Percentiles rank a stretch among this genome's conserved stretches.
These are phyloP conservation scores for Saccharomycopsis amapae DNA, from an alignment of 805 yeast species.

Conservation along the genomic window DNA sequence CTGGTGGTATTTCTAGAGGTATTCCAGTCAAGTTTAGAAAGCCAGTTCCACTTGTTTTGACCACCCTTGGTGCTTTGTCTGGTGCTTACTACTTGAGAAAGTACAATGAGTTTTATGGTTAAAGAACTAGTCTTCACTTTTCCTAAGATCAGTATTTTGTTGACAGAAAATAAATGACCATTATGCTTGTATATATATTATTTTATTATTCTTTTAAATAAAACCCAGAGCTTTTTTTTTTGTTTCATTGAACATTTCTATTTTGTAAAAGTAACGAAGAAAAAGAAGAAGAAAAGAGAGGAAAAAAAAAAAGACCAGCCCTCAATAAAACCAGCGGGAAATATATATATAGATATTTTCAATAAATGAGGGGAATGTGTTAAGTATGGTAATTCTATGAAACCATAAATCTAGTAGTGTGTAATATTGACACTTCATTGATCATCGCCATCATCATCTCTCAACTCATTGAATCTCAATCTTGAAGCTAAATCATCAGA, in stretches of 20 bases:
- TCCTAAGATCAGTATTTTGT: too few relatives aligned
- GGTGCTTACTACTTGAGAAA: constrained; percentile 66
- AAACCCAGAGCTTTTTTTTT: too few relatives aligned
- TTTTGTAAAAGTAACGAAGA: too few relatives aligned
- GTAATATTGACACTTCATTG: neutral
- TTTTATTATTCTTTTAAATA: too few relatives aligned
- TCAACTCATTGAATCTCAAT: constrained; percentile 18
- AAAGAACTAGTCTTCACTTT: too few relatives aligned
- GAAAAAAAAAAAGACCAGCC: too few relatives aligned
- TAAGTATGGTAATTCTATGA: neutral
- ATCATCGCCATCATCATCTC: constrained; percentile 8
- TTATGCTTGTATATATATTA: too few relatives aligned
- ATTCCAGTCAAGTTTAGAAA: constrained; percentile 50
- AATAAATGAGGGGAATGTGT: neutral
- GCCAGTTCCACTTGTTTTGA: constrained; percentile 67
- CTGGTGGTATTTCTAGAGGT: constrained; percentile 71
- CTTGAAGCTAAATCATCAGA: constrained; percentile 28
- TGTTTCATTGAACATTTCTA: too few relatives aligned
- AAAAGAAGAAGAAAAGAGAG: too few relatives aligned
- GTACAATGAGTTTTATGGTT: constrained; percentile 70
- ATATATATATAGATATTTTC: too few relatives aligned
- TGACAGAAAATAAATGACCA: too few relatives aligned
- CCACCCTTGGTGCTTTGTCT: constrained; percentile 56
- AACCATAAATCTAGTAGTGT: neutral
- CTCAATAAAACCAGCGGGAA: too few relatives aligned